Percentiles rank a stretch among this genome's conserved stretches.
Evolutionary conservation across 2,329 filamentous ascomycete genomes (phyloP).

Genomic region (Aureobasidium melanogenum): DNA sequence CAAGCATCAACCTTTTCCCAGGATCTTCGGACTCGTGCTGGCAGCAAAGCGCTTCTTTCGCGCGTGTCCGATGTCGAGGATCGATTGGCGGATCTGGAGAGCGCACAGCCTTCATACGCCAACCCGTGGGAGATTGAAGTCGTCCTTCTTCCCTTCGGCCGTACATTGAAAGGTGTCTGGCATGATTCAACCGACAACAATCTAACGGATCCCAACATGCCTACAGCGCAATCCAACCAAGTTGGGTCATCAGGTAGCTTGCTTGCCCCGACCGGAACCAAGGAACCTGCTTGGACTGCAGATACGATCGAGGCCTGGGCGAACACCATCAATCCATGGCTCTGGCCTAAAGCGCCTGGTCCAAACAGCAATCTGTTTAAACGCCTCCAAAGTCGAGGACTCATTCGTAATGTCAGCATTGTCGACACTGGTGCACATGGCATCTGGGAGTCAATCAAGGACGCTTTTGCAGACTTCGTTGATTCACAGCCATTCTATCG

Average conservation of each 20-base stretch:
- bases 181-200: slow-evolving; percentile 33
- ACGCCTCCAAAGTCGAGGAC: slow-evolving; percentile 64
- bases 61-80: slow-evolving; percentile 39
- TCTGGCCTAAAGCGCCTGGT: slow-evolving; percentile 60
- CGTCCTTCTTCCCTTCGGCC: slow-evolving; percentile 62
- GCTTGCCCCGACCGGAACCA: slow-evolving; percentile 20
- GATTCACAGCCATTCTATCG: background rate
- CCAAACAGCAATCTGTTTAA: slow-evolving; percentile 55
- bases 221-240: slow-evolving; percentile 40
- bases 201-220: slow-evolving; percentile 29
- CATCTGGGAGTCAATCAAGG: slow-evolving; percentile 54
- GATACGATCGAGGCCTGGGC: slow-evolving; percentile 42
- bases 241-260: slow-evolving; percentile 17
- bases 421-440: slow-evolving; percentile 57
- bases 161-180: slow-evolving; percentile 46
- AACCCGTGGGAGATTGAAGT: slow-evolving; percentile 69
- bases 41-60: slow-evolving; percentile 25
- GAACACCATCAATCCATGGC: slow-evolving; percentile 44
- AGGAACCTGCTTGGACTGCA: slow-evolving; percentile 40
- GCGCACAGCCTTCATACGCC: slow-evolving; percentile 49
- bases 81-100: slow-evolving; percentile 47
- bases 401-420: slow-evolving; percentile 57
- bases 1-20: slow-evolving; percentile 30
- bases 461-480: slow-evolving; percentile 49
- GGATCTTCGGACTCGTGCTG: slow-evolving; percentile 29